Conservation (phyloP, 2,329 filamentous ascomycete species). For the Stachybotrys elegans region DNA sequence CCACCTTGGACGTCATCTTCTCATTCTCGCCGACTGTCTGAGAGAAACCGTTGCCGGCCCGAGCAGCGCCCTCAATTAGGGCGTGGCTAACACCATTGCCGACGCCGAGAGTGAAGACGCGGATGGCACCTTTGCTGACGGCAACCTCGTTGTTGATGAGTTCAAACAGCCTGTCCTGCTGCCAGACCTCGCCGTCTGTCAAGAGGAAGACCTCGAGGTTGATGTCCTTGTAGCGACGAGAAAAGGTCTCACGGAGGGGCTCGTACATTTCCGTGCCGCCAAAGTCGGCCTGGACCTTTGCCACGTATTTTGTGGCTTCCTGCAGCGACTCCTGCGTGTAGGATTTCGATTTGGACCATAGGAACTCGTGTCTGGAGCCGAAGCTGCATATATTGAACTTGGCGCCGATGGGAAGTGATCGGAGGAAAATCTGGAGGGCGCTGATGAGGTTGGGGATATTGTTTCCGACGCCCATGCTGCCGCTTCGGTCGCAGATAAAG, state of each 20-base stretch:
- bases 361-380: constrained; percentile 39
- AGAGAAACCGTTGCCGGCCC: constrained; percentile 51
- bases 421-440: constrained; percentile 59
- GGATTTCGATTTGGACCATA: constrained; percentile 41
- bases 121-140: constrained; percentile 35
- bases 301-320: constrained; percentile 36
- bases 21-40: constrained; percentile 60
- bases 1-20: constrained; percentile 62
- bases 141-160: constrained; percentile 38
- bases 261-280: constrained; percentile 50
- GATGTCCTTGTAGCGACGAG: constrained; percentile 36
- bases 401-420: constrained; percentile 57
- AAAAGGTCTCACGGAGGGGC: constrained; percentile 39
- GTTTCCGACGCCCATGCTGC: constrained; percentile 57
- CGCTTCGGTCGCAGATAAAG: constrained; percentile 68
- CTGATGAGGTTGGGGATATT: constrained; percentile 49
- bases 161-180: constrained; percentile 35
- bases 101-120: constrained; percentile 52
- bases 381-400: constrained; percentile 71
- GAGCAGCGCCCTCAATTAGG: constrained; percentile 49
- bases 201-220: constrained; percentile 50
- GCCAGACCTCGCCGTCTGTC: constrained; percentile 53
- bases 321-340: constrained; percentile 41
- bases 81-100: constrained; percentile 44
- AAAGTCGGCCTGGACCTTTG: constrained; percentile 37